phyloP scores from a whole-genome alignment of 495 filamentous ascomycete species.

The Staphylotrichum longicolle region DNA sequence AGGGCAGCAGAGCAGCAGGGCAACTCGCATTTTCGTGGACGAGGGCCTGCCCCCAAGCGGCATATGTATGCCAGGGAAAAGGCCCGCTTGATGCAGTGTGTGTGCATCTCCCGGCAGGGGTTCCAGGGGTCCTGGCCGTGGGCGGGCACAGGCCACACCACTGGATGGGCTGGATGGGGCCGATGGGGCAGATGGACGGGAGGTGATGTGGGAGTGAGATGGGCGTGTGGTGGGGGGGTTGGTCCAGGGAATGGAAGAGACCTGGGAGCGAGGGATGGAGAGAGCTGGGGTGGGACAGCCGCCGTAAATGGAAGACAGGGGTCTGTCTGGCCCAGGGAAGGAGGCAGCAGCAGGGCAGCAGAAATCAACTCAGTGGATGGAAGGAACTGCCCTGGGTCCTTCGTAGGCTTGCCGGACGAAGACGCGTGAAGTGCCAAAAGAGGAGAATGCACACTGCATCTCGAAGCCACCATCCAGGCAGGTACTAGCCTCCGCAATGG shows the following conservation, averaged over 20 bases:
- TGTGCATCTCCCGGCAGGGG: conserved; percentile 11
- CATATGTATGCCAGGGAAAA: conserved; percentile 28
- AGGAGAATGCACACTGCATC: not conserved
- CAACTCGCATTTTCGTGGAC: conserved; percentile 16
- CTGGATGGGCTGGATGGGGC: conserved; percentile 27
- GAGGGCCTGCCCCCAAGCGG: conserved; percentile 31
- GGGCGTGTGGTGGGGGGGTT: not conserved
- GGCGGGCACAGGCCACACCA: conserved; percentile 1
- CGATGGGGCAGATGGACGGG: conserved; percentile 15
- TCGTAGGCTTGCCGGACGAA: not conserved
- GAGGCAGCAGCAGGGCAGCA: too few relatives aligned
- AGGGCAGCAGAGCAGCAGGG: too few relatives aligned
- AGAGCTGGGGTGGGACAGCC: conserved; percentile 3
- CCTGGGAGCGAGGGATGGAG: conserved; percentile 6
- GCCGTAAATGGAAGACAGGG: conserved; percentile 1
- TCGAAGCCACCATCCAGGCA: not conserved
- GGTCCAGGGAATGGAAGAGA: not conserved
- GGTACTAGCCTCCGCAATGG: too few relatives aligned
- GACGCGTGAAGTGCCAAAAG: not conserved
- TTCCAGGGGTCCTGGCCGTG: conserved; percentile 5
- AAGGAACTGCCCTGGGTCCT: not conserved
- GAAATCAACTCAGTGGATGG: not conserved
- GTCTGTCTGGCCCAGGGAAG: not conserved
- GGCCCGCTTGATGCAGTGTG: conserved; percentile 15
- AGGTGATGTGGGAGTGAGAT: conserved; percentile 9